phyloP scores from a whole-genome alignment of 441 rosid genomes.

The Corymbia calophylla region DNA sequence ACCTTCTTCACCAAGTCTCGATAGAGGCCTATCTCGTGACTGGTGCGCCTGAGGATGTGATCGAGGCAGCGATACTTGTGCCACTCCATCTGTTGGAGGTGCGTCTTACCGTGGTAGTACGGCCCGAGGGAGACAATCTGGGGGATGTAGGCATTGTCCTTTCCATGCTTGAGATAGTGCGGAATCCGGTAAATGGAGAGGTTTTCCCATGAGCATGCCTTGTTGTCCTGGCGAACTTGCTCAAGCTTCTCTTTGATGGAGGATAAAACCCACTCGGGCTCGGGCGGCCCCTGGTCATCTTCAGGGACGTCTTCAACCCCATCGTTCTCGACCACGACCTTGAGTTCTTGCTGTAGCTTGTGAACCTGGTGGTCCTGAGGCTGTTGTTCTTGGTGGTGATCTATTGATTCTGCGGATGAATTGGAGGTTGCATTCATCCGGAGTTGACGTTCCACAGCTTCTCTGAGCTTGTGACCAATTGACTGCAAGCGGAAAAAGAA shows the following conservation, averaged over 20 bases:
- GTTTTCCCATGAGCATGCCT: neutral
- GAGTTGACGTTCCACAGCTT: slow-evolving; percentile 46
- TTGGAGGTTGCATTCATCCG: slow-evolving; percentile 12
- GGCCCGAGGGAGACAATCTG: neutral
- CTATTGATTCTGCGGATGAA: slow-evolving; percentile 14
- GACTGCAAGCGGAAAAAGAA: neutral
- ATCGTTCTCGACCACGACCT: slow-evolving; percentile 3
- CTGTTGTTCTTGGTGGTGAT: neutral
- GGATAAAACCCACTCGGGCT: neutral
- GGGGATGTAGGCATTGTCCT: neutral
- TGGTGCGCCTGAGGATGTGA: neutral
- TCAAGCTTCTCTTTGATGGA: neutral
- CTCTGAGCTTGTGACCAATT: slow-evolving; percentile 37
- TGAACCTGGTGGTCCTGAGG: slow-evolving; percentile 7
- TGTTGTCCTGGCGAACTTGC: neutral
- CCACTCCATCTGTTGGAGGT: neutral
- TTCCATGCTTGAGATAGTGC: neutral
- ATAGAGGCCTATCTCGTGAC: neutral
- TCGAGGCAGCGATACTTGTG: neutral
- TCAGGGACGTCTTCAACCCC: slow-evolving; percentile 7
- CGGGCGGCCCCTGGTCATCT: neutral
- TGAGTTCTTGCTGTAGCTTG: slow-evolving; percentile 6
- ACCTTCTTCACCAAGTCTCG: neutral
- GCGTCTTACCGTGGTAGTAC: neutral
- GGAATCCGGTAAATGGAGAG: neutral